Base-by-base conservation (phyloP, 805 yeast genomes). In the Teunomyces atbi region DNA sequence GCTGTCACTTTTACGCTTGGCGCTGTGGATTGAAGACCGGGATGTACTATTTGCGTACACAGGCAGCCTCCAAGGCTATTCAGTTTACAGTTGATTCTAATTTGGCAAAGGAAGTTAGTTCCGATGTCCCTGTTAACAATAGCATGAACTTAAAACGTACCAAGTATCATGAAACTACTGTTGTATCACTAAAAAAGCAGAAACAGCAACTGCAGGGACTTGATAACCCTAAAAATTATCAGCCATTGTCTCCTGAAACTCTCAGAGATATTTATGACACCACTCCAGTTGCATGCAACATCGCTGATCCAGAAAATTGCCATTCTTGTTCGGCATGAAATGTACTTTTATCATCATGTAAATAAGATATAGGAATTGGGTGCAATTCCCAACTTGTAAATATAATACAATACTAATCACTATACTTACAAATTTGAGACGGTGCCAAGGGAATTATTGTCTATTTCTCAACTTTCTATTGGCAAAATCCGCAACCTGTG, bases 61-160 rank as follows among this genome's bases (percentile, higher is more conserved):
- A 66, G 76, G 97, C 98, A 49, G 99, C 99, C n/a, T 81, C 96
- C 33, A 86, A 96, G 43, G 97, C 98, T 39, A 94, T 92, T 62
- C 96, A 92, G 73, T 92, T 90, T 68, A 71, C 80, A 13, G 74
- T 77, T 42, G 79, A 77, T 56, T 50, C 66, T 66, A 30, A 71
- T 73, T 12, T 46, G 11, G 38, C 49, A n/a, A 27, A 30, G 11
- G 15, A 40, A 1, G 16, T 36, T 8, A 44, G 21, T 5, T 15
- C 26, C 15, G 26, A 7, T 6, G 21, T 6, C 26, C 4, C 10
- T 30, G 42, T 41, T 12, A 45, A 37, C 3, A 45, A 41, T 29
- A 3, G 29, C n/a, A 41, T 35, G 11, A 36, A 42, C 7, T 50
- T 64, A 26, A 54, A 58, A 19, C 53, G 69, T 38, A 60, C 56